Conservation (phyloP, 2,329 filamentous ascomycete species). For the Sphaerulina vaccinii region DNA sequence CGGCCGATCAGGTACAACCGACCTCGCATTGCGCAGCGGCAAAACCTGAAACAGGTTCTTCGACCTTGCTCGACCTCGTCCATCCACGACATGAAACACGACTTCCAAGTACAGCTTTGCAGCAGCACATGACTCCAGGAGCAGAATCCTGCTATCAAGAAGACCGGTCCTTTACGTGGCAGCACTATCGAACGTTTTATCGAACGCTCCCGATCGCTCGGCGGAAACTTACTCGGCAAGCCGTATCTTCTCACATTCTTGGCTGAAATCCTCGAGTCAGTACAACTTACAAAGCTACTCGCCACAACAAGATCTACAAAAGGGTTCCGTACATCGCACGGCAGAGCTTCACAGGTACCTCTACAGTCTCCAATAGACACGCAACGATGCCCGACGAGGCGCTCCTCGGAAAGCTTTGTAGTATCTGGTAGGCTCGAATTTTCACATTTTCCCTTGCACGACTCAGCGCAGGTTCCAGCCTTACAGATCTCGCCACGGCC, state of each 20-base stretch:
- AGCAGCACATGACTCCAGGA: too few species aligned
- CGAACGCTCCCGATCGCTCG: too few species aligned
- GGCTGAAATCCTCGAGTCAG: slow-evolving; percentile 1
- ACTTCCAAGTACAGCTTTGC: background rate
- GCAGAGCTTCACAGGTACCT: background rate
- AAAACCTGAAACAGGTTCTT: background rate
- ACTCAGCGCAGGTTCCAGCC: slow-evolving; percentile 1
- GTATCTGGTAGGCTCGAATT: slow-evolving; percentile 45
- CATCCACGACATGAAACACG: background rate
- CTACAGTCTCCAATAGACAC: background rate
- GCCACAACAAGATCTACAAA: slow-evolving; percentile 6
- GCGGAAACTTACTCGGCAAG: too few species aligned
- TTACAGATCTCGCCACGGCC: background rate
- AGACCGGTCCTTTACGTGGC: too few species aligned
- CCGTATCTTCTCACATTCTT: background rate
- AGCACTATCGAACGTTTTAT: too few species aligned
- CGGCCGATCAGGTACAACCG: background rate
- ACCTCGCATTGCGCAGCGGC: too few species aligned
- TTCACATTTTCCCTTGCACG: slow-evolving; percentile 4
- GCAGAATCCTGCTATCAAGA: too few species aligned
- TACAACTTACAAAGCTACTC: background rate
- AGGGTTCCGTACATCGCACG: background rate
- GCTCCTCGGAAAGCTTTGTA: slow-evolving; percentile 45
- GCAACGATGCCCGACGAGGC: slow-evolving; percentile 20
- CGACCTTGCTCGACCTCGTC: background rate